Conservation (phyloP, 2,329 filamentous ascomycete genomes). For the Samsoniella hepiali region DNA sequence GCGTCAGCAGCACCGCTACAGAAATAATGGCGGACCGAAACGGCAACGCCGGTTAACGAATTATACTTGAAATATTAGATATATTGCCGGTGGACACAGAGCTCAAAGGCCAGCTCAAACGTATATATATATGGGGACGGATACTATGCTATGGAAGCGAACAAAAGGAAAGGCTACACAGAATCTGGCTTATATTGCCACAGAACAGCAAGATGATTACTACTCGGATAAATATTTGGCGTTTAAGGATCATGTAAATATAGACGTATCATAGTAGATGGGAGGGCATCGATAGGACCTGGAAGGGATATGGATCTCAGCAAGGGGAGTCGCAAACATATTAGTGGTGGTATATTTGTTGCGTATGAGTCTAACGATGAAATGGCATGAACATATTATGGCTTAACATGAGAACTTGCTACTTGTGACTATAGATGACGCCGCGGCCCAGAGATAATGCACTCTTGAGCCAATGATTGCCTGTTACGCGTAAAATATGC, state of each 20-base stretch:
- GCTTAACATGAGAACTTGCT: constrained; percentile 17
- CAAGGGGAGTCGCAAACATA: constrained; percentile 18
- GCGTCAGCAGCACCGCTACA: constrained; percentile 1
- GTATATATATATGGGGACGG: constrained; percentile 28
- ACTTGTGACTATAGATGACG: not conserved
- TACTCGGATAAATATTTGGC: constrained; percentile 12
- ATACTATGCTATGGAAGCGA: constrained; percentile 7
- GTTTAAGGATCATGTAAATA: constrained; percentile 26
- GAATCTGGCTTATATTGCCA: constrained; percentile 17
- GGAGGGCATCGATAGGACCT: constrained; percentile 18
- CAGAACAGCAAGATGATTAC: constrained; percentile 1
- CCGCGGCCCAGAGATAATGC: not conserved
- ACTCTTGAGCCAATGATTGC: not conserved
- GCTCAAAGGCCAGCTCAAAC: constrained; percentile 19
- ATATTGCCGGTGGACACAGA: constrained; percentile 16
- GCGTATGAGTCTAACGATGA: constrained; percentile 32
- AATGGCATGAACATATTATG: constrained; percentile 34
- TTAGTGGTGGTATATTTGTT: constrained; percentile 25
- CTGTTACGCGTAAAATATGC: not conserved
- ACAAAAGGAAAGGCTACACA: constrained; percentile 2
- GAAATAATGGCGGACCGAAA: constrained; percentile 6
- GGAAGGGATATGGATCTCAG: constrained; percentile 24
- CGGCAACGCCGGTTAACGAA: constrained; percentile 20
- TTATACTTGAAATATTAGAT: constrained; percentile 30
- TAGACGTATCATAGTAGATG: constrained; percentile 23